Conservation (phyloP, 768 basidiomycete species). For the Cytidiella melzeri region DNA sequence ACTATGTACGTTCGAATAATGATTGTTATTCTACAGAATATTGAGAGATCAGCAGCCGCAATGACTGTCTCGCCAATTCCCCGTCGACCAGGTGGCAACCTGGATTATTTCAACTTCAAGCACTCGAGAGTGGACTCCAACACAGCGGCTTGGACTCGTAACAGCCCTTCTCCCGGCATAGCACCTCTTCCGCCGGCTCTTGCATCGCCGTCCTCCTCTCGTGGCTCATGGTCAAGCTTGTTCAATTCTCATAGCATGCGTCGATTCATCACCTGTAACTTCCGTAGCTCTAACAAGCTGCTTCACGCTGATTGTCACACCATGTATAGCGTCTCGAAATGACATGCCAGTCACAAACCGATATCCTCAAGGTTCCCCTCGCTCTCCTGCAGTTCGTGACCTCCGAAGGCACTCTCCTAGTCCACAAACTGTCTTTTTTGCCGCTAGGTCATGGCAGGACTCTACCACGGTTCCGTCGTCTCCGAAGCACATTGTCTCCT, state of each 20-base stretch:
- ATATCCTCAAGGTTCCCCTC: constrained; percentile 13
- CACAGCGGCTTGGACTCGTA: constrained; percentile 50
- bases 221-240: constrained; percentile 77
- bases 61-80: constrained; percentile 1
- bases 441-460: constrained; percentile 31
- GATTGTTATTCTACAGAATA: too few species aligned
- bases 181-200: constrained; percentile 34
- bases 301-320: neutral
- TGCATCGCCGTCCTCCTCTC: constrained; percentile 53
- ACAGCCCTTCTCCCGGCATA: constrained; percentile 36
- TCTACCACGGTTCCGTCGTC: constrained; percentile 17
- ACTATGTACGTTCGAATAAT: constrained; percentile 5
- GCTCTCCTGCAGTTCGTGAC: constrained; percentile 16
- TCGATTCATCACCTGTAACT: constrained; percentile 56
- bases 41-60: too few species aligned
- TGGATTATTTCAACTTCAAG: constrained; percentile 55
- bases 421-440: constrained; percentile 6
- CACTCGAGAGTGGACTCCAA: constrained; percentile 31
- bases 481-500: constrained; percentile 32
- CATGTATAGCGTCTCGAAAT: constrained; percentile 8
- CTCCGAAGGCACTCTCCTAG: constrained; percentile 24
- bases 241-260: constrained; percentile 63
- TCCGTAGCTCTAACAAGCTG: neutral
- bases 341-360: neutral
- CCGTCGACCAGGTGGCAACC: neutral